Evolutionary conservation across 2,329 filamentous ascomycete species (phyloP), one percentile per base, ranked within the genome.

Genomic region (Fusarium keratoplasticum): DNA sequence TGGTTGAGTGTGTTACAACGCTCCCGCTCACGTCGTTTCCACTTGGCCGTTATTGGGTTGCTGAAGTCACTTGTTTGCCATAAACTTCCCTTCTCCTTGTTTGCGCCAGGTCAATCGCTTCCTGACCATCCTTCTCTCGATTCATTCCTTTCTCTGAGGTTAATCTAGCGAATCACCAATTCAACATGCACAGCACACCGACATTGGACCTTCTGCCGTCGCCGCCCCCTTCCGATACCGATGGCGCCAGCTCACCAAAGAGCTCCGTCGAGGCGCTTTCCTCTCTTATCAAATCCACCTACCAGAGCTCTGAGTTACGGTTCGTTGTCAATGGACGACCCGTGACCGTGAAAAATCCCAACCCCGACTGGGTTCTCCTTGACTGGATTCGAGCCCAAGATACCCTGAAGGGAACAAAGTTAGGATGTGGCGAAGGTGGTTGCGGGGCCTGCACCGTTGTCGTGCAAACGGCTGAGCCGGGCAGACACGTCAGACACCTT

Each of bases 371-470:
- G 81, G 77, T 77, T 63, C 76, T 78, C 67, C 78, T 81, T 42
- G 74, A 75, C 71, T 81, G 76, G 75, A 72, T 80, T 29, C 60
- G 77, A 20, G 66, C 67, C 29, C 70, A 77, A 57, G 71, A 74
- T 29, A 72, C 60, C 31, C 64, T 72, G 22, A 78, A 68, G 14
- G 66, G 66, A 5, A 68, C 66, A 14, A 68, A 68, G 36, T 13
- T 65, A 9, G 66, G 66, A 75, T 97, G 95, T 84, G 94, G 94
- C 36, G 95, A 98, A 85, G 95, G 95, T 72, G 95, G 95, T 1
- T 98, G 95, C 80, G 95, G 95, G 76, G 95, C 95, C 72, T 97
- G 95, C 80, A 97, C 95, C 29, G 94, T 97, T 54, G 94, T 98
- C 20, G 88, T 98, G 57, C 94, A 97, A 81, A 91, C 92, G 78